phyloP scores from a whole-genome alignment of 116 monocot genomes.

The Thalassia testudinum region DNA sequence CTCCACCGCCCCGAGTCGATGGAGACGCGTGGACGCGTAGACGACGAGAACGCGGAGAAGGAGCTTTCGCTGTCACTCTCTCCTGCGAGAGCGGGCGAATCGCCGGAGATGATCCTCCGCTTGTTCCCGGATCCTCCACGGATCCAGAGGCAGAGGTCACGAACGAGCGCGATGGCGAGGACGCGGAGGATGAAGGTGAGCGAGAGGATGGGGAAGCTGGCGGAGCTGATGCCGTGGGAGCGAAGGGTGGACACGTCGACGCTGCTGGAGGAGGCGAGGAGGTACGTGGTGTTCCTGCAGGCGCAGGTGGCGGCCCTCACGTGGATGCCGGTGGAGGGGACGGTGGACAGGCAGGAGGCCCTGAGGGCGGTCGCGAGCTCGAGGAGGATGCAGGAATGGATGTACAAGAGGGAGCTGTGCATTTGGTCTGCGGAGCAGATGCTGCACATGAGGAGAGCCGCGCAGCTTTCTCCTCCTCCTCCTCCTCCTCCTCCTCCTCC shows the following conservation, averaged over 20 bases:
- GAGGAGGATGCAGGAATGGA: conserved; percentile 27
- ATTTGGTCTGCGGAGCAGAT: conserved; percentile 57
- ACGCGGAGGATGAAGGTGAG: conserved; percentile 24
- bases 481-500: too few species aligned
- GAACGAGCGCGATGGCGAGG: conserved; percentile 6
- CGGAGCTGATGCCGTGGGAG: conserved; percentile 45
- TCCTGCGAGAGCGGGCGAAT: not conserved
- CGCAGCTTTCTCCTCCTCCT: too few species aligned
- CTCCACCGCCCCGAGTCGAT: not conserved
- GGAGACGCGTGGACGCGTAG: not conserved
- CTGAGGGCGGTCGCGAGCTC: conserved; percentile 45
- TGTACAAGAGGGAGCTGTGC: conserved; percentile 33
- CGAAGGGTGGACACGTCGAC: conserved; percentile 21
- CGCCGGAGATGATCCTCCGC: not conserved
- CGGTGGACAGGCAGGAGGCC: conserved; percentile 46
- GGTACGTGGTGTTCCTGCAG: conserved; percentile 50
- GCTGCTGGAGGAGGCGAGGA: conserved; percentile 52
- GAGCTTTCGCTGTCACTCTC: not conserved
- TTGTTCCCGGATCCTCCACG: not conserved
- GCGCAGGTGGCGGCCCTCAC: conserved; percentile 55
- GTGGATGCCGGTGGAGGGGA: conserved; percentile 33
- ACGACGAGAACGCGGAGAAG: not conserved
- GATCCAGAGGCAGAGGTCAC: not conserved
- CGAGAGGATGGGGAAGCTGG: conserved; percentile 34
- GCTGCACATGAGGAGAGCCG: conserved; percentile 1